Base-by-base conservation (phyloP, 345 rosid genomes). In the Eucalyptus lansdowneana region DNA sequence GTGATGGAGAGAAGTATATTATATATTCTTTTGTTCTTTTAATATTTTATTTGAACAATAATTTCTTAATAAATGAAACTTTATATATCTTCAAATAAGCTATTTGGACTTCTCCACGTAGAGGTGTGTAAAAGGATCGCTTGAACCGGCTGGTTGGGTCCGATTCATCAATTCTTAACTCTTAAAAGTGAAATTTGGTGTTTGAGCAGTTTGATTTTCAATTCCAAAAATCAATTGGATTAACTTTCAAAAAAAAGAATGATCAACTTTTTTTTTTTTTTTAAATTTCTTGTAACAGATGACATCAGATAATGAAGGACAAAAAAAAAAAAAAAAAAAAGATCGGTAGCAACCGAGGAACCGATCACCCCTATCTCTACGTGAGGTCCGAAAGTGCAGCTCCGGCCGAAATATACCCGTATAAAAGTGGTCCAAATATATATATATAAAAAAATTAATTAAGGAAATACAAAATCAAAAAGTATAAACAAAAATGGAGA, bases 121-220 rank as follows among this genome's bases (percentile, higher is more conserved):
- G 9, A 53, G 5, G 2, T 19, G 24, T 8, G 10, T 53, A 19
- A 53, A 53, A 53, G 1, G 58, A 8, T 0, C 8, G 5, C 0
- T 3, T 53, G 58, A 53, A 53, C 2, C 0, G 5, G 2, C 4
- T 0, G 0, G 0, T 19, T 19, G 24, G 2, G 11, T 53, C 11
- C 5, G 2, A 2, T 19, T 53, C 2, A 1, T 4, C 1, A 1
- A 1, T 53, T 53, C 24, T 19, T 2, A 2, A 19, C 8, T 53
- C 1, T 53, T 19, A 19, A 19, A 53, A 19, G 4, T 53, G 4
- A 17, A 53, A 53, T 53, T 53, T 53, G 10, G 0, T 19, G 5
- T 53, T 0, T 2, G 0, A 53, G 0, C 0, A 0, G 0, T 53
- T 53, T 53, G 24, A 4, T 53, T 53, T 9, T 53, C 4, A 8